Evolutionary conservation across 345 rosid genomes (phyloP).

Genomic region (Eucalyptus sp.): DNA sequence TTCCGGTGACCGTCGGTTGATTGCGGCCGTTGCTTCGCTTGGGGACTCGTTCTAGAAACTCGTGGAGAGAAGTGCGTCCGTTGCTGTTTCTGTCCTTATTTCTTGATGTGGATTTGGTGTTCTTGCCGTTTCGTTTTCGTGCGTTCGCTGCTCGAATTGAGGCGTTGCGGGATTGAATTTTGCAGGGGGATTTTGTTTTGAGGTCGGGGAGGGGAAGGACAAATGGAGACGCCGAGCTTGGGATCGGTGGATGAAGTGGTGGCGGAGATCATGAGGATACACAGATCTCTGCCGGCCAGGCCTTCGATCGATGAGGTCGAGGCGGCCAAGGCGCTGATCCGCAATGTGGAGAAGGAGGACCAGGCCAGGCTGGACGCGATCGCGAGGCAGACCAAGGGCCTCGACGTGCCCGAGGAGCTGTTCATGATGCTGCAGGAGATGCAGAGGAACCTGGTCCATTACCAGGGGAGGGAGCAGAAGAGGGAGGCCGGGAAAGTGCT

Average conservation of each 20-base stretch:
- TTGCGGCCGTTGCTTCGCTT: background rate
- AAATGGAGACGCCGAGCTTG: conserved; percentile 22
- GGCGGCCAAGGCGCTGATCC: conserved; percentile 54
- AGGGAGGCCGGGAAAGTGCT: conserved; percentile 58
- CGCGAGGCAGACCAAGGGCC: conserved; percentile 25
- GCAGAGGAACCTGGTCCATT: conserved; percentile 43
- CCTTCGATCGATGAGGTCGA: conserved; percentile 76
- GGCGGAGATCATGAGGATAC: conserved; percentile 81
- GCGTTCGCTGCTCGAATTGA: background rate
- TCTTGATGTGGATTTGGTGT: background rate
- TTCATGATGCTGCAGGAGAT: conserved; percentile 60
- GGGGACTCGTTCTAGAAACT: background rate
- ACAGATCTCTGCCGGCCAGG: conserved; percentile 65
- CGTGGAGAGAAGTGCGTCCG: background rate
- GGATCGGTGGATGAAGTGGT: conserved; percentile 44
- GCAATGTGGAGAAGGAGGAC: conserved; percentile 69
- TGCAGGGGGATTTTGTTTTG: background rate
- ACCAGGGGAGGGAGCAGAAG: conserved; percentile 62
- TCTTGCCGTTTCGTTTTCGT: background rate
- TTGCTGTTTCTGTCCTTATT: background rate
- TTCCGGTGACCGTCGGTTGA: background rate
- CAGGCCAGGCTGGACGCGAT: conserved; percentile 55
- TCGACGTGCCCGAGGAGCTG: conserved; percentile 64
- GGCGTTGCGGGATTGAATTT: background rate
- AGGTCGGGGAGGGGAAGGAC: background rate